Evolutionary conservation across 108 stramenopile genomes (phyloP).

Genomic region (Cyclotella sp.): DNA sequence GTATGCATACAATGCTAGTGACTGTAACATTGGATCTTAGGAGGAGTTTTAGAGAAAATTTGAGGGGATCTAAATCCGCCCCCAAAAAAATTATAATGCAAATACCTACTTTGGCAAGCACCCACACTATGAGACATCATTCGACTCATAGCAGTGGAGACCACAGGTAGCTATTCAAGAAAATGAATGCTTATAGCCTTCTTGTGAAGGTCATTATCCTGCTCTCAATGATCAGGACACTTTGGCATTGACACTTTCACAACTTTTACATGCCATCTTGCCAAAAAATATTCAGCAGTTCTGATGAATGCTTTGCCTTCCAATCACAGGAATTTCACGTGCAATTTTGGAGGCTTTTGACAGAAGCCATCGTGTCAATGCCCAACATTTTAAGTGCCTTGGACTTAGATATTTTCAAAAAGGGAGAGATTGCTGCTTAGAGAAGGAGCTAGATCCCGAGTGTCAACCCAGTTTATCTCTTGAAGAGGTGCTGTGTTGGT

Average conservation of each 20-base stretch:
- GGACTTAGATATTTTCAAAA: slow-evolving; percentile 12
- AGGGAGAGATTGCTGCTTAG: slow-evolving; percentile 34
- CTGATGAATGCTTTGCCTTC: not conserved
- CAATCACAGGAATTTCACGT: not conserved
- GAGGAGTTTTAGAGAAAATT: no score
- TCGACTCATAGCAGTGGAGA: no score
- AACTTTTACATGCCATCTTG: not conserved
- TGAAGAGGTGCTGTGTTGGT: slow-evolving; percentile 74
- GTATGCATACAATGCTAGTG: no score
- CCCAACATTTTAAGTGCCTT: not conserved
- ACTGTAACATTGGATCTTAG: no score
- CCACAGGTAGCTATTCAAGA: no score
- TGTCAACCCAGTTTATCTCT: slow-evolving; percentile 60
- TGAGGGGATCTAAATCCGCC: no score
- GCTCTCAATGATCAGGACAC: not conserved
- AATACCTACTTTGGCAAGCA: no score
- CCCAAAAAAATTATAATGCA: no score
- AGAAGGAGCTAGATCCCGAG: slow-evolving; percentile 65
- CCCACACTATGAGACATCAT: no score
- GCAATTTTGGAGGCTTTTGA: not conserved
- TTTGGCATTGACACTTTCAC: not conserved
- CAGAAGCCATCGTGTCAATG: not conserved
- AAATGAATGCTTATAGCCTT: not conserved
- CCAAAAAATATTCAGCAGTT: not conserved
- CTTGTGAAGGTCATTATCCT: not conserved